Percentiles rank a stretch among this genome's conserved stretches.
Conservation (phyloP, 1,139 yeast species). For the Magnusiomyces clavatus region DNA sequence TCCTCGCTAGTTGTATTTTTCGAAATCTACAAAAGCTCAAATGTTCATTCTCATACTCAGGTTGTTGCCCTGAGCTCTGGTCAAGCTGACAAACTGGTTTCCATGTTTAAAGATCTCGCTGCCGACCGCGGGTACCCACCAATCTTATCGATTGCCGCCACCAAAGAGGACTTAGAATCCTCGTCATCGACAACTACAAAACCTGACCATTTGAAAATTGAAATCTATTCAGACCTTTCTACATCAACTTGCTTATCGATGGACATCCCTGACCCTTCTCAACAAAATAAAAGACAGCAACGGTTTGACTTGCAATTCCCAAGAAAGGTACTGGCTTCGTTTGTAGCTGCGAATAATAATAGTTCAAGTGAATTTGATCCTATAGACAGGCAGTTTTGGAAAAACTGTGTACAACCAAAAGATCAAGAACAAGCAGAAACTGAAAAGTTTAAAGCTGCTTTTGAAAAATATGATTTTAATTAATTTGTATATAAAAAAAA, state of each 20-base stretch:
- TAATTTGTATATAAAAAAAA: too few species aligned
- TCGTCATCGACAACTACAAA: too few species aligned
- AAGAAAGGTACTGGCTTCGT: constrained; percentile 60
- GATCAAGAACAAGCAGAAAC: too few species aligned
- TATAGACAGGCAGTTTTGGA: too few species aligned
- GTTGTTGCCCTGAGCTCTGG: constrained; percentile 27
- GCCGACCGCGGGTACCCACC: constrained; percentile 8
- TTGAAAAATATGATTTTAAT: too few species aligned
- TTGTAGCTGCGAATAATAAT: constrained; percentile 20
- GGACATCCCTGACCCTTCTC: background rate
- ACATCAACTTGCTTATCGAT: constrained; percentile 4
- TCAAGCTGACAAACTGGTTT: constrained; percentile 14
- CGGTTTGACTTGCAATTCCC: constrained; percentile 69
- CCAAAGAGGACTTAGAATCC: constrained; percentile 9
- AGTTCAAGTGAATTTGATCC: too few species aligned
- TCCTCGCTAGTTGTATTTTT: constrained; percentile 22
- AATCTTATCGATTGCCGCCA: background rate
- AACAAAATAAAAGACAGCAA: constrained; percentile 14
- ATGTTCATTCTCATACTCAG: constrained; percentile 33
- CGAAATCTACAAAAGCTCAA: constrained; percentile 28
- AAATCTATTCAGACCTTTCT: constrained; percentile 12
- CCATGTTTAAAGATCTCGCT: constrained; percentile 21
- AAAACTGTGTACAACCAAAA: too few species aligned
- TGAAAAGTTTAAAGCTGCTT: too few species aligned
- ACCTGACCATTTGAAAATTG: constrained; percentile 18